Percentiles rank a stretch among this genome's conserved stretches.
Evolutionary conservation across 2,329 filamentous ascomycete genomes (phyloP).

Genomic region (Pestalotiopsis sp.): DNA sequence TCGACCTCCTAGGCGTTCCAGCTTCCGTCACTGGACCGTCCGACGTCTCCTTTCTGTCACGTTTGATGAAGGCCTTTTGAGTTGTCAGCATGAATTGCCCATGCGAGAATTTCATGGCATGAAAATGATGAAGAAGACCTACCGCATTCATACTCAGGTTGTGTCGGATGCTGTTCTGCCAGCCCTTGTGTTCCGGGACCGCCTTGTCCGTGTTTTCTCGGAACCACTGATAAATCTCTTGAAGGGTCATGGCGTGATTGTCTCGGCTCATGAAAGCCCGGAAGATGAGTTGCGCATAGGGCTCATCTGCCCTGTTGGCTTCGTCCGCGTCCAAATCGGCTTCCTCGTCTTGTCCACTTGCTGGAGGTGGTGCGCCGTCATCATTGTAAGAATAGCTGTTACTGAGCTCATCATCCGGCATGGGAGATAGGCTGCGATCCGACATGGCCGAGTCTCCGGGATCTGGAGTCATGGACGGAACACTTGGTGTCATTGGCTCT

Average conservation of each 20-base stretch:
- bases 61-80: slow-evolving; percentile 43
- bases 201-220: slow-evolving; percentile 77
- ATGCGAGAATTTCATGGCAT: not conserved
- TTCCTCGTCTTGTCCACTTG: slow-evolving; percentile 13
- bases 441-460: slow-evolving; percentile 12
- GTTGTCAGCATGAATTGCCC: not conserved
- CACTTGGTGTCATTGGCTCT: slow-evolving; percentile 16
- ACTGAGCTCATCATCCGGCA: slow-evolving; percentile 1
- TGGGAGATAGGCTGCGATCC: slow-evolving; percentile 15
- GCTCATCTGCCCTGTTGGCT: slow-evolving; percentile 49
- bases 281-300: slow-evolving; percentile 84
- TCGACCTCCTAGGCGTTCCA: slow-evolving; percentile 65
- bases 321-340: slow-evolving; percentile 25
- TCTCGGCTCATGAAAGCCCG: slow-evolving; percentile 71
- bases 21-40: slow-evolving; percentile 35
- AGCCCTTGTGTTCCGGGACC: slow-evolving; percentile 68
- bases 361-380: slow-evolving; percentile 9
- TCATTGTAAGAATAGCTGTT: slow-evolving; percentile 10
- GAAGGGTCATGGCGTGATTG: slow-evolving; percentile 72
- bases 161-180: slow-evolving; percentile 95
- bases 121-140: slow-evolving; percentile 40
- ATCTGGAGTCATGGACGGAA: slow-evolving; percentile 11
- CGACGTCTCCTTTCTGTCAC: slow-evolving; percentile 44
- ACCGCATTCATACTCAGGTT: slow-evolving; percentile 96
- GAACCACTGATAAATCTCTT: slow-evolving; percentile 93